Base-by-base conservation (phyloP, 106 monocot species). In the Iris macrosiphon region DNA sequence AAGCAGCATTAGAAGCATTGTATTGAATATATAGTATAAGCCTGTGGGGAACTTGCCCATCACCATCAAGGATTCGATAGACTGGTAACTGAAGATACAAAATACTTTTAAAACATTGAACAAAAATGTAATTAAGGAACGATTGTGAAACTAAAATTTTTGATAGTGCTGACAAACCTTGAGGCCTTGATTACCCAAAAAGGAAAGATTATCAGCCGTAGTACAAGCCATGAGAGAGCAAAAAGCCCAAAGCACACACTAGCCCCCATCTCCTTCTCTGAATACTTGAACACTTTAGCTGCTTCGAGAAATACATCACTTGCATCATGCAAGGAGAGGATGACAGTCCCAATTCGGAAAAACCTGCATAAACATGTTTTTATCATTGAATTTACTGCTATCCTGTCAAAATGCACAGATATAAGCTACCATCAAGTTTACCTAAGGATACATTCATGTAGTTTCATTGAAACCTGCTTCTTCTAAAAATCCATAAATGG, bases 241-340 rank as follows among this genome's bases (percentile, higher is more conserved):
- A 96, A 96, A 58, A 80, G 61, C 25, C 79, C 95, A 67, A 96
- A 96, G 57, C 64, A 74, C 3, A 86, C 27, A 69, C 95, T 96
- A 67, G 95, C 95, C n/a, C 55, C 79, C 9, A 78, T 60, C 59
- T 96, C 95, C 52, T 72, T 74, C 61, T 82, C 95, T 2, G 89
- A 79, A 53, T 96, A 96, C 61, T 96, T 96, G 69, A 76, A 96
- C 5, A 96, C 45, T 77, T 96, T 96, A 40, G 89, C 85, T 19
- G 72, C 71, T 86, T 96, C 89, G 24, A 96, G 44, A 62, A 96
- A 96, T 19, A 96, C 76, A 75, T 89, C 95, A 65, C 82, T 66
- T 22, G 82, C 63, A 65, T 96, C 95, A 70, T 96, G 95, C 52
- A 96, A 54, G 3, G 79, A 85, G 15, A 96, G 86, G 65, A 96